phyloP scores from a whole-genome alignment of 805 yeast genomes.

The Dipodascopsis uninucleata region DNA sequence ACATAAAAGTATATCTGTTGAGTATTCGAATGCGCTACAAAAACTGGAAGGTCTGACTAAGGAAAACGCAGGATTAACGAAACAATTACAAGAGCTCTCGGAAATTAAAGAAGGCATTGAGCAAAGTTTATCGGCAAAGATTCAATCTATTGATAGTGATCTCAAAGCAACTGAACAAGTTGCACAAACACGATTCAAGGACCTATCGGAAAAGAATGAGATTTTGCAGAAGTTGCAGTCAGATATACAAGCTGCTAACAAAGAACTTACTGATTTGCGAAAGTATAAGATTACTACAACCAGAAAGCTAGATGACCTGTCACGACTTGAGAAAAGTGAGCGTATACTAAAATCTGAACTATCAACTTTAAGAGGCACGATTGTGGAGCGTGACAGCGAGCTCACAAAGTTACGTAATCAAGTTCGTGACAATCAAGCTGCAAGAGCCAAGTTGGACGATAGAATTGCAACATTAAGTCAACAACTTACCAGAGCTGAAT shows the following conservation, averaged over 20 bases:
- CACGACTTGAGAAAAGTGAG: constrained; percentile 23
- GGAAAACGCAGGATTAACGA: constrained; percentile 37
- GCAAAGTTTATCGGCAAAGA: constrained; percentile 27
- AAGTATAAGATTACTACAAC: constrained; percentile 25
- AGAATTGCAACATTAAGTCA: constrained; percentile 32
- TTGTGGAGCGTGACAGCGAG: constrained; percentile 22
- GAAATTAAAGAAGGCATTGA: constrained; percentile 29
- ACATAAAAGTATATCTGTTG: no score
- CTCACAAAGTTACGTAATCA: constrained; percentile 14
- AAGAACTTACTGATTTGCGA: constrained; percentile 22
- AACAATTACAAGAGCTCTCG: background rate
- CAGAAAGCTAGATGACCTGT: constrained; percentile 14
- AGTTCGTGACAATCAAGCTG: constrained; percentile 18
- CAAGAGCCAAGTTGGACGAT: constrained; percentile 17
- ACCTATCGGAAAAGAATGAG: constrained; percentile 33
- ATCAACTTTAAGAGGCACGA: constrained; percentile 11
- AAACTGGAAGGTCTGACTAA: constrained; percentile 30
- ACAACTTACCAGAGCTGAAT: constrained; percentile 27
- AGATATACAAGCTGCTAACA: constrained; percentile 20
- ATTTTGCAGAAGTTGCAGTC: constrained; percentile 28
- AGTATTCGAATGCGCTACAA: constrained; percentile 5
- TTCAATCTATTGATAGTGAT: constrained; percentile 27
- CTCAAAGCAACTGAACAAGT: constrained; percentile 31
- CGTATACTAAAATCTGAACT: constrained; percentile 13
- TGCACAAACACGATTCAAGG: constrained; percentile 43